These are phyloP conservation scores for Trametes hirsuta DNA, from an alignment of 1,284 basidiomycete genomes.

Conservation along the genomic window DNA sequence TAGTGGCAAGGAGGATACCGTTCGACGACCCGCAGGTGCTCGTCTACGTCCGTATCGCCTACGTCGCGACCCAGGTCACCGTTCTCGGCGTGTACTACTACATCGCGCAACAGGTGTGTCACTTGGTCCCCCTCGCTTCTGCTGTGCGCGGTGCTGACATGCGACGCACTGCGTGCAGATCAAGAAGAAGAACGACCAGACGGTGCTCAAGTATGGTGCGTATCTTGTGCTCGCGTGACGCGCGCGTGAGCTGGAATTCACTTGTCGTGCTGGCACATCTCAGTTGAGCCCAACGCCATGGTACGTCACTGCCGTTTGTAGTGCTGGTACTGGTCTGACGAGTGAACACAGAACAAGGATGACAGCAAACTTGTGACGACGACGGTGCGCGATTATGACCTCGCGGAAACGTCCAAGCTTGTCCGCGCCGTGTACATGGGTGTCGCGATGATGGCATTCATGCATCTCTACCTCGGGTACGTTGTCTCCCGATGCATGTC, in stretches of 20 bases:
- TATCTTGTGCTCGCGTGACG: conserved; percentile 26
- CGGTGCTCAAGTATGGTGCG: conserved; percentile 91
- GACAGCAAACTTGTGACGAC: conserved; percentile 87
- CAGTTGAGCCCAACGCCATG: conserved; percentile 70
- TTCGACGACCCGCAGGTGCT: conserved; percentile 90
- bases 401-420: conserved; percentile 86
- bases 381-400: conserved; percentile 93
- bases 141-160: neutral
- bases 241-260: neutral
- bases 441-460: conserved; percentile 86
- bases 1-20: conserved; percentile 89
- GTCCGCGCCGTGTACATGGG: conserved; percentile 81
- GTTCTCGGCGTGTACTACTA: conserved; percentile 80
- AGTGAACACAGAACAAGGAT: conserved; percentile 58
- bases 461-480: conserved; percentile 82
- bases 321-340: neutral
- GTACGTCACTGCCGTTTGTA: conserved; percentile 39
- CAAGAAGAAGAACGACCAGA: conserved; percentile 94
- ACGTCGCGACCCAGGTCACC: conserved; percentile 75
- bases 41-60: conserved; percentile 83
- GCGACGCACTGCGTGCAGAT: conserved; percentile 52
- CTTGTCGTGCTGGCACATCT: neutral
- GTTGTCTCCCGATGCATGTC: neutral
- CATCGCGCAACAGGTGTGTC: conserved; percentile 62
- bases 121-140: neutral